Evolutionary conservation across 2,329 filamentous ascomycete genomes (phyloP).

Genomic region (Aschersonia sp.): DNA sequence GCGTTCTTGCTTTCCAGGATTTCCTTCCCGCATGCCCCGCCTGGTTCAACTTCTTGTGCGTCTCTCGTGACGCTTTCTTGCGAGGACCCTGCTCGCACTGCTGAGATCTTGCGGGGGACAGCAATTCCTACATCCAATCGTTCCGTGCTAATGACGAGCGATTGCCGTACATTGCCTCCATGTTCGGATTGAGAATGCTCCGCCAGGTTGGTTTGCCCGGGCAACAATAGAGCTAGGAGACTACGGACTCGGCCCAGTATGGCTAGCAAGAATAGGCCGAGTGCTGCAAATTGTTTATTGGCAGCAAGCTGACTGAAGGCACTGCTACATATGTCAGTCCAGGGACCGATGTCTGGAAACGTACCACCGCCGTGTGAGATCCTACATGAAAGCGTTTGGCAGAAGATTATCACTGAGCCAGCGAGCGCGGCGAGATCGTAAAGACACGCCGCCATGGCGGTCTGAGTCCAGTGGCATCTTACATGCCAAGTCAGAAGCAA

Average conservation of each 20-base stretch:
- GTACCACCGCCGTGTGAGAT: neutral
- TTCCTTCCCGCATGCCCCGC: neutral
- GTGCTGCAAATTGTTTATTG: slow-evolving; percentile 57
- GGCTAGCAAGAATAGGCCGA: slow-evolving; percentile 56
- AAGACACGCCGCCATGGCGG: slow-evolving; percentile 4
- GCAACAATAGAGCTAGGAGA: slow-evolving; percentile 22
- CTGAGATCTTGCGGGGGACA: neutral
- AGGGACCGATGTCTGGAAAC: neutral
- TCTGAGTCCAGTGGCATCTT: neutral
- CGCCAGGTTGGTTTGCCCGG: slow-evolving; percentile 2
- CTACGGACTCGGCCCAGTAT: slow-evolving; percentile 44
- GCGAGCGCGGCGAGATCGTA: slow-evolving; percentile 7
- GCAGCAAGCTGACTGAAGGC: slow-evolving; percentile 56
- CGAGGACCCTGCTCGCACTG: too few species aligned
- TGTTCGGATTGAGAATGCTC: neutral
- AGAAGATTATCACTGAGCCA: slow-evolving; percentile 17
- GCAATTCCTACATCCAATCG: neutral
- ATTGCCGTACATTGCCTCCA: neutral
- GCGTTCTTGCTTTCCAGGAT: slow-evolving; percentile 1
- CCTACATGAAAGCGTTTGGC: slow-evolving; percentile 20
- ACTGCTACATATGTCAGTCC: slow-evolving; percentile 15
- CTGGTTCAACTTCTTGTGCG: neutral
- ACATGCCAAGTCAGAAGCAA: slow-evolving; percentile 21
- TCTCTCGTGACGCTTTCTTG: neutral
- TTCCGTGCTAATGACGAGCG: neutral